A percentile compares a stretch with the other conserved stretches of the same genome.
Evolutionary conservation across 164 flowering plant genomes (phyloP).

Genomic region (Euptelea pleiosperma): DNA sequence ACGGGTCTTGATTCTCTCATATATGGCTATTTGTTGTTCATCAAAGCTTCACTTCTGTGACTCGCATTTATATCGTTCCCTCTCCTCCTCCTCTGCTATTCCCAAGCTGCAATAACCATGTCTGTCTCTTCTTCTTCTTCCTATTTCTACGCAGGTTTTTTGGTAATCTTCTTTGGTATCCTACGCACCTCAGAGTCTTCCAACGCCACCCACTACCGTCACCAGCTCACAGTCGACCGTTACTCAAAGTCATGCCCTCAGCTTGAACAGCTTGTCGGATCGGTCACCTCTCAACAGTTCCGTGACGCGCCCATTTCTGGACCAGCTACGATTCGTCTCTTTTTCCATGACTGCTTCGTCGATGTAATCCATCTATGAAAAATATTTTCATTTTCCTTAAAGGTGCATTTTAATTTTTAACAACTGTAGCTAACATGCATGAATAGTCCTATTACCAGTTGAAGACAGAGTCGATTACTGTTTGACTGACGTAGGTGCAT

Average conservation of each 20-base stretch:
- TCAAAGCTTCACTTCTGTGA: no score
- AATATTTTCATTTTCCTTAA: neutral
- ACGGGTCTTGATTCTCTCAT: slow-evolving; percentile 9
- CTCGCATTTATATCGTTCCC: no score
- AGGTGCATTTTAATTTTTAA: neutral
- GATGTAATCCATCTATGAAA: slow-evolving; percentile 34
- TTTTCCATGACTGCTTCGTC: slow-evolving; percentile 98
- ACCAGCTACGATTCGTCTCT: slow-evolving; percentile 90
- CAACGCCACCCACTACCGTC: slow-evolving; percentile 7
- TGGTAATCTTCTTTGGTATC: neutral
- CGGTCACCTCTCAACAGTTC: slow-evolving; percentile 62
- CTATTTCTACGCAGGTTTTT: neutral
- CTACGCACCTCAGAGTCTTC: slow-evolving; percentile 9
- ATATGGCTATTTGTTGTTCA: neutral
- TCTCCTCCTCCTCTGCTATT: neutral
- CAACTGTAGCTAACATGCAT: slow-evolving; percentile 4
- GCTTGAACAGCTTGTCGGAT: slow-evolving; percentile 61
- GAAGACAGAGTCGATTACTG: no score
- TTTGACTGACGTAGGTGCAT: no score
- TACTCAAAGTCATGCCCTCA: slow-evolving; percentile 78
- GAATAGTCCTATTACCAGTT: neutral
- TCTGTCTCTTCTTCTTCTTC: slow-evolving; percentile 19
- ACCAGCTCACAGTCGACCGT: slow-evolving; percentile 51
- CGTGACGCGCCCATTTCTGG: slow-evolving; percentile 57
- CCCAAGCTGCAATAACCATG: neutral